Evolutionary conservation across 768 basidiomycete genomes (phyloP).

Genomic region (Coprinopsis cinerea): DNA sequence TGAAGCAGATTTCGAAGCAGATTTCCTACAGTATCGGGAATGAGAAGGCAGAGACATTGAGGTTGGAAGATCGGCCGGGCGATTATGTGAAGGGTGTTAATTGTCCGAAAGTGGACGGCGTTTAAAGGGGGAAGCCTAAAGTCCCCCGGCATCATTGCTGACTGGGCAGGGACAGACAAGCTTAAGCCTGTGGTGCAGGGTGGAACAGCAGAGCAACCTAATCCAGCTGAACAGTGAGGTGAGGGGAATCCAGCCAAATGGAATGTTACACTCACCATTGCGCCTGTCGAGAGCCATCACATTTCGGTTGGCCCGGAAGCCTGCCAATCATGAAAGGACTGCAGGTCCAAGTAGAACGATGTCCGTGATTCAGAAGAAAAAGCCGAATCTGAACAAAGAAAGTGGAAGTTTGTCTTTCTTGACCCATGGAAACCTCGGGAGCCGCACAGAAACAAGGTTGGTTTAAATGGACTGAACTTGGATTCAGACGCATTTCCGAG

Average conservation of each 20-base stretch:
- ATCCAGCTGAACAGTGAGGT: too few species aligned
- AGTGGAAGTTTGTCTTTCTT: not conserved
- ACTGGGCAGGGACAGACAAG: not conserved
- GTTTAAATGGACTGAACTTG: not conserved
- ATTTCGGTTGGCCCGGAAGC: too few species aligned
- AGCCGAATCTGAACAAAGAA: not conserved
- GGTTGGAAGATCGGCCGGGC: not conserved
- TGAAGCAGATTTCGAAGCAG: not conserved
- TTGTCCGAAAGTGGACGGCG: not conserved
- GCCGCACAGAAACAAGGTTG: not conserved
- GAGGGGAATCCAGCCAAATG: too few species aligned
- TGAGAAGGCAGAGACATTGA: not conserved
- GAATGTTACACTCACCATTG: too few species aligned
- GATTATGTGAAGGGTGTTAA: not conserved
- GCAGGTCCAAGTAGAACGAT: too few species aligned
- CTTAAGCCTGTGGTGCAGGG: too few species aligned
- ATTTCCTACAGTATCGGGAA: not conserved
- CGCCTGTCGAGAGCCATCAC: too few species aligned
- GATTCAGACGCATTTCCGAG: not conserved
- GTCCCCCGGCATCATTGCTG: not conserved
- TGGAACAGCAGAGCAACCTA: not conserved
- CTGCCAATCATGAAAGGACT: too few species aligned
- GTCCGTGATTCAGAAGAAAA: too few species aligned
- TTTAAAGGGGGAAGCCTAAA: conserved; percentile 3
- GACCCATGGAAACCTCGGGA: conserved; percentile 3